Evolutionary conservation across 1,284 basidiomycete genomes (phyloP), one percentile per base, ranked within the genome.

Genomic region (Cutaneotrichosporon mucoides): DNA sequence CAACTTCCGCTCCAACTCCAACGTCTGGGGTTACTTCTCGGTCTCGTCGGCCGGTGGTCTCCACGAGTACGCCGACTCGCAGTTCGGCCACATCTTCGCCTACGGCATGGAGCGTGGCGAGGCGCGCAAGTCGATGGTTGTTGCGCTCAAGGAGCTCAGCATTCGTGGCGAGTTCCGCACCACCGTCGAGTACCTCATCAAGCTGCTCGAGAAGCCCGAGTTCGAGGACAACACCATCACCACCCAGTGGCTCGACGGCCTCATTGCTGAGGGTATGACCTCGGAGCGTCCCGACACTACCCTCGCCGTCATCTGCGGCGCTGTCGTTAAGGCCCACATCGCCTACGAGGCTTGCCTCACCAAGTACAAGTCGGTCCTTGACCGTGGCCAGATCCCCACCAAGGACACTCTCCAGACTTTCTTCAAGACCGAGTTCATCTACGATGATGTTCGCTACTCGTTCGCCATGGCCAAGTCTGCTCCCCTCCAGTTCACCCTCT

Each of bases 11-110:
- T 98, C 94, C 41, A 96, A 90, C 79, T 97, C 93, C 43, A 97
- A 97, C 67, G 94, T 98, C 59, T 99, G 96, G 96, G 96, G 96
- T 70, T 95, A 99, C 83, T 99, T 99, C 84, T 98, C 95, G 24
- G 96, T 99, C 71, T 87, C 87, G 56, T 88, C 88, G 42, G 88
- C 93, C 35, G 96, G 96, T 79, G 96, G 93, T 77, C 85, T 99
- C 59, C 96, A 99, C 81, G 94, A 99, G 80, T 99, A 94, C 72
- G 96, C 96, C 55, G 93, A 97, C 78, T 96, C 92, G 34, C 92
- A 98, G 72, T 99, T 99, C 75, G 96, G 96, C 57, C 96, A 99
- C 77, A 96, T 99, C 75, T 99, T 99, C 72, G 95, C 96, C 36
- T 99, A 98, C 73, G 96, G 96, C 59, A 90, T 95, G 78, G 94